Base-by-base conservation (phyloP, 2,329 filamentous ascomycete species). In the Curvularia sp. region DNA sequence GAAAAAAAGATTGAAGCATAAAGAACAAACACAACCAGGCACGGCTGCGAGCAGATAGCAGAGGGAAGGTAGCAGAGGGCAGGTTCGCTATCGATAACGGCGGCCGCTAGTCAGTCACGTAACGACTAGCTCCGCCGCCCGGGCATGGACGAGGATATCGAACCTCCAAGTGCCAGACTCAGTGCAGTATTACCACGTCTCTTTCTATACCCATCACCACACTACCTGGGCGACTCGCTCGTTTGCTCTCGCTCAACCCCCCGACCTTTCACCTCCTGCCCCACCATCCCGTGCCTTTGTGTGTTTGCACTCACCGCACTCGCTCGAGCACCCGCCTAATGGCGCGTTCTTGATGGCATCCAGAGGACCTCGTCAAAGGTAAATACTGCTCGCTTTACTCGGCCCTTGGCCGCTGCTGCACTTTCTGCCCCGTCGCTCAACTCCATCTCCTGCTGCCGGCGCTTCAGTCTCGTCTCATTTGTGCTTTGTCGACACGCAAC, bases 281-380 rank as follows among this genome's bases (percentile, higher is more conserved):
- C 43, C 45, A 23, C 43, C 46, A 34, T 56, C 41, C 46, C 45
- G 43, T 56, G 55, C 50, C 53, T 21, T 36, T 52, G 54, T 60
- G 62, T 63, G 59, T 65, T 64, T 70, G 64, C 59, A 61, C 61
- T 59, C 63, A 67, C 72, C 64, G 65, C 71, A 70, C 66, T 74
- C 74, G 71, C 74, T 74, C 71, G 67, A 67, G 67, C 70, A 70
- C 70, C 68, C 70, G 72, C 74, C 72, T 73, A 75, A 77, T 76
- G 74, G 75, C 75, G 70, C 59, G 59, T 61, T 68, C 68, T 66
- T 70, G 66, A 68, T 73, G 70, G 67, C 69, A 62, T 67, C 68
- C 49, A 57, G 55, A 63, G 65, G 64, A 64, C 55, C 57, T 69
- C 65, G 65, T 69, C 57, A 69, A 68, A 68, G 67, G 55, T 57